Evolutionary conservation across 106 monocot species (phyloP), one percentile per base, ranked within the genome.

Genomic region (Dendrobium chrysotoxum): DNA sequence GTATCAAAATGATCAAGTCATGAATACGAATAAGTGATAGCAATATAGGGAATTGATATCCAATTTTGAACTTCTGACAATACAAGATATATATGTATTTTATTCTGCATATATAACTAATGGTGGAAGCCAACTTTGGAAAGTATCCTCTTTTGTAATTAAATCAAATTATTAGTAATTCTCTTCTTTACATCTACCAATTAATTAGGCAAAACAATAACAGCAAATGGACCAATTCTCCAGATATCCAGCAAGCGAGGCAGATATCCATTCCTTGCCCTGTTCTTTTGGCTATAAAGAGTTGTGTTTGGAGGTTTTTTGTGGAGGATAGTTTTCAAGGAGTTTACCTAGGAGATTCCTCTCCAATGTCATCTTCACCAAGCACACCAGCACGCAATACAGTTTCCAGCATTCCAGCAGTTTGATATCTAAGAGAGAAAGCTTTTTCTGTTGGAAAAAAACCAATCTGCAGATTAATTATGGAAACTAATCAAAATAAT

Each of bases 311-410:
- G 0, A 50, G 11, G 50, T n/a, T n/a, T n/a, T 61, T 23, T 61
- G 1, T 61, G 61, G 28, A 70, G 15, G 40, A 73, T 40, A 20
- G 44, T 10, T 47, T 28, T 47, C 11, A 53, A 78, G 71, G 65
- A 21, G 68, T 18, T 80, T 80, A 99, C 98, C 79, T 99, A 31
- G 98, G 98, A 46, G 85, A 89, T 77, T 99, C 95, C 81, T 99
- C 98, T 17, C 91, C 95, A 25, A 83, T 91, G 85, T 99, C 98
- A 86, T 99, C 98, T 79, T 99, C 98, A 57, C 98, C 98, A 66
- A 93, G 92, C 75, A 99, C 92, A 54, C 98, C 98, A 41, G 85
- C 89, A 83, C 98, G 70, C 53, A 99, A 89, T 20, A 99, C 89
- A 54, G 88, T 88, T 81, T 99, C 98, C 45, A 99, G 81, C 98